A percentile compares a stretch with the other conserved stretches of the same genome.
phyloP scores from a whole-genome alignment of 225 moss, liverwort and hornwort genomes.

The Antitrichia curtipendula region DNA sequence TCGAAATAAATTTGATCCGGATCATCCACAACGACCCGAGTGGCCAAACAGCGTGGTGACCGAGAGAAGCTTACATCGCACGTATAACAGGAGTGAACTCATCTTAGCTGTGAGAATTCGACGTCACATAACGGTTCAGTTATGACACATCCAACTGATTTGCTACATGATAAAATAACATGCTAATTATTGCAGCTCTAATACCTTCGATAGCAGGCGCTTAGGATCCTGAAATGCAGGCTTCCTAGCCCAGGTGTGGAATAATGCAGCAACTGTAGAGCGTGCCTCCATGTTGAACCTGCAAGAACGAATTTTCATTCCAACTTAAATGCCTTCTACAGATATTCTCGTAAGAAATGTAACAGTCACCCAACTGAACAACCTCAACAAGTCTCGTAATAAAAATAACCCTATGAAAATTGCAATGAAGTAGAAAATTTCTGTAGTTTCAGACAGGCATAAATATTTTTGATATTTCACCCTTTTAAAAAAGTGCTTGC shows the following conservation, averaged over 20 bases:
- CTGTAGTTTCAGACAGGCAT: not conserved
- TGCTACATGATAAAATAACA: not conserved
- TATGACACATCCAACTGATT: not conserved
- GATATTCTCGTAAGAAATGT: not conserved
- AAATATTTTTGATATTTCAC: conserved; percentile 1
- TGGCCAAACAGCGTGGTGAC: not conserved
- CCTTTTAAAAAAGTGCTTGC: conserved; percentile 44
- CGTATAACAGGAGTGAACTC: not conserved
- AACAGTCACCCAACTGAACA: not conserved
- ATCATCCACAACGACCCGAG: not conserved
- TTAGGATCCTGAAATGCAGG: conserved; percentile 78
- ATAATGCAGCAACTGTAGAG: conserved; percentile 67
- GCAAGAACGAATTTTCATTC: not conserved
- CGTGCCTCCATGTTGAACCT: conserved; percentile 74
- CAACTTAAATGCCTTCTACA: not conserved
- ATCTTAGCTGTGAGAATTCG: not conserved
- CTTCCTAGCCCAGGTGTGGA: conserved; percentile 90
- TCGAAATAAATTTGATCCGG: not conserved
- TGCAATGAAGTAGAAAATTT: not conserved
- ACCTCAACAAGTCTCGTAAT: not conserved
- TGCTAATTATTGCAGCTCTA: not conserved
- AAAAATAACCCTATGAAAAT: not conserved
- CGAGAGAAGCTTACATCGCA: not conserved
- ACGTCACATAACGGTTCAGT: not conserved
- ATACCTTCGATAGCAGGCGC: conserved; percentile 79